Evolutionary conservation across 2,329 filamentous ascomycete species (phyloP), one percentile per base, ranked within the genome.

Genomic region (Podosphaera xanthii): DNA sequence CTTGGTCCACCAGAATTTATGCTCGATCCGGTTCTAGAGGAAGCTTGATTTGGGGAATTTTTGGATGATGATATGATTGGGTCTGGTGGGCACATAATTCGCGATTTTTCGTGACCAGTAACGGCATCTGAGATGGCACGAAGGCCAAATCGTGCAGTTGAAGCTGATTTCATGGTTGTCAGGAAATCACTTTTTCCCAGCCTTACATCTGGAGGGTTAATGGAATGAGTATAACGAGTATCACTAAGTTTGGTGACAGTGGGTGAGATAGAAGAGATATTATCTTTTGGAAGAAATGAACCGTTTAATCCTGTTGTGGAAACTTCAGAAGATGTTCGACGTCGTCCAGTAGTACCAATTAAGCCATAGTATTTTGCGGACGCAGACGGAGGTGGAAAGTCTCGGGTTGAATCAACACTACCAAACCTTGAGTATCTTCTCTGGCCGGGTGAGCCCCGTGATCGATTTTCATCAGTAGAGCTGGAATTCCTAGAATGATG

Each of bases 121-220:
- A 82, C 74, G n/a, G 77, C 80, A 68, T 96, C 91, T 3, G 91
- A 96, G 59, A 90, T 87, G 12, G 88, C 84, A 63, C 91, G 78
- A 60, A 94, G 76, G n/a, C 88, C 87, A 52, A 82, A 79, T 31
- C 77, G 76, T 60, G 76, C 59, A 76, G 80, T 64, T 73, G 77
- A 38, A 74, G 70, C 52, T 36, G 67, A 64, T 57, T 67, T 69
- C 2, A 82, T 58, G n/a, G 68, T 67, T 33, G 66, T 58, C 6
- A 83, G 67, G 80, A 81, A 79, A 66, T 82, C 76, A 31, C 62
- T 60, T 61, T 62, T 60, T 35, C 59, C 59, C 69, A 68, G 79
- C 70, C 65, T 74, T 69, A n/a, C 71, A 72, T 57, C 74, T 74
- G 63, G 78, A 70, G 66, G 75, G 64, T 59, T 70, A 3, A 53